Evolutionary conservation across 148 eudicot genomes (phyloP).

Genomic region (Mesembryanthemum crystallinum): DNA sequence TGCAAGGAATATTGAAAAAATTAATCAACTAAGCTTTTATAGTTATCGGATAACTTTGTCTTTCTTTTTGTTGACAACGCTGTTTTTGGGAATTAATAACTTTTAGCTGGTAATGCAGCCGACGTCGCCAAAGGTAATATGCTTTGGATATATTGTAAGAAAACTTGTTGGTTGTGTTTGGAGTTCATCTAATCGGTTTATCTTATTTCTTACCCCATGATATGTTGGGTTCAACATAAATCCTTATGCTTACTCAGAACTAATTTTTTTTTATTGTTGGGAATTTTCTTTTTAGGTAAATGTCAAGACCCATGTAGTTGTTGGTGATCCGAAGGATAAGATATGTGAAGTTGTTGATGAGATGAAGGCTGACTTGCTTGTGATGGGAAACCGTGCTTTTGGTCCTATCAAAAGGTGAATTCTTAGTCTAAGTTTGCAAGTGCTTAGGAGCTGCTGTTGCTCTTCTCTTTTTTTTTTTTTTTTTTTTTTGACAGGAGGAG

Average conservation of each 20-base stretch:
- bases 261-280: constrained; percentile 2
- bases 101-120: too few species aligned
- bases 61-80: background rate
- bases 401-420: constrained; percentile 67
- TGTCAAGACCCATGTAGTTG: constrained; percentile 41
- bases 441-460: background rate
- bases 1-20: too few species aligned
- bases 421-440: background rate
- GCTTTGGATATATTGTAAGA: background rate
- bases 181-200: background rate
- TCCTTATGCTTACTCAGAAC: background rate
- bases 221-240: background rate
- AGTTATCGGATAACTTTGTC: background rate
- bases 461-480: too few species aligned
- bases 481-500: too few species aligned
- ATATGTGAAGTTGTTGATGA: constrained; percentile 56
- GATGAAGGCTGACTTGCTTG: constrained; percentile 60
- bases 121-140: background rate
- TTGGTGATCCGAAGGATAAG: constrained; percentile 68
- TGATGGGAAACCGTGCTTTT: constrained; percentile 65
- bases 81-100: background rate
- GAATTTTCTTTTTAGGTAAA: constrained; percentile 31
- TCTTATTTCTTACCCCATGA: background rate
- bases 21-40: background rate
- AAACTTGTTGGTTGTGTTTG: background rate